These are phyloP conservation scores for Lachancea nothofagi DNA, from an alignment of 805 yeast species.

Conservation along the genomic window DNA sequence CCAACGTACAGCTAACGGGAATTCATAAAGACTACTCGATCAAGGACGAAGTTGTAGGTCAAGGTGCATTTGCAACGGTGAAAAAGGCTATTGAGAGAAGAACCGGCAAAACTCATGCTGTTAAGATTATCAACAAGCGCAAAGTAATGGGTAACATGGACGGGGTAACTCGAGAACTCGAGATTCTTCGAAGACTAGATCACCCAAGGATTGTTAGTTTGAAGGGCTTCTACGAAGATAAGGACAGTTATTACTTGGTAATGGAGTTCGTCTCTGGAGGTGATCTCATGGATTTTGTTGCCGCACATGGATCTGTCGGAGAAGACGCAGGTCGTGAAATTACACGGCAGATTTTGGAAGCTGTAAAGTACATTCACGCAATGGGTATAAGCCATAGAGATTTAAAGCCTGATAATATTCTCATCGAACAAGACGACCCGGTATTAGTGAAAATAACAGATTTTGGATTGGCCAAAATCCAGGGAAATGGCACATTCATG, in stretches of 20 bases:
- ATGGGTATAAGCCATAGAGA: constrained; percentile 95
- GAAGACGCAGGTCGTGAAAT: constrained; percentile 88
- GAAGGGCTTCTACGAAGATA: constrained; percentile 81
- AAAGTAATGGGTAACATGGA: constrained; percentile 73
- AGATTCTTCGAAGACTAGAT: constrained; percentile 66
- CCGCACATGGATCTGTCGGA: constrained; percentile 84
- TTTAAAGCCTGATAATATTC: constrained; percentile 90
- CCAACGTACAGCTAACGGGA: constrained; percentile 33
- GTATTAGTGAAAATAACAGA: constrained; percentile 90
- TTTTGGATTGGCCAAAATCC: constrained; percentile 90
- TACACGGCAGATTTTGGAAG: constrained; percentile 74
- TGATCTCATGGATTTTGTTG: constrained; percentile 95
- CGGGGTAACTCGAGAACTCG: constrained; percentile 83
- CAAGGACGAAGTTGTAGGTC: constrained; percentile 82
- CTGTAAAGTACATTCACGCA: constrained; percentile 80
- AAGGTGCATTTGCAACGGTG: constrained; percentile 98
- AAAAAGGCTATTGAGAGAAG: constrained; percentile 81
- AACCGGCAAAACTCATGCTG: constrained; percentile 84
- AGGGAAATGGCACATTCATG: constrained; percentile 78
- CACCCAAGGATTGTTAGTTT: constrained; percentile 83
- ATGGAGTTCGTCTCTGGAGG: constrained; percentile 98
- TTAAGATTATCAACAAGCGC: constrained; percentile 78
- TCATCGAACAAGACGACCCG: constrained; percentile 87
- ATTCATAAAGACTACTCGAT: constrained; percentile 68
- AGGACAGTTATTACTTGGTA: constrained; percentile 72